Conservation (phyloP, 2,329 filamentous ascomycete species). For the Curvularia sp. region DNA sequence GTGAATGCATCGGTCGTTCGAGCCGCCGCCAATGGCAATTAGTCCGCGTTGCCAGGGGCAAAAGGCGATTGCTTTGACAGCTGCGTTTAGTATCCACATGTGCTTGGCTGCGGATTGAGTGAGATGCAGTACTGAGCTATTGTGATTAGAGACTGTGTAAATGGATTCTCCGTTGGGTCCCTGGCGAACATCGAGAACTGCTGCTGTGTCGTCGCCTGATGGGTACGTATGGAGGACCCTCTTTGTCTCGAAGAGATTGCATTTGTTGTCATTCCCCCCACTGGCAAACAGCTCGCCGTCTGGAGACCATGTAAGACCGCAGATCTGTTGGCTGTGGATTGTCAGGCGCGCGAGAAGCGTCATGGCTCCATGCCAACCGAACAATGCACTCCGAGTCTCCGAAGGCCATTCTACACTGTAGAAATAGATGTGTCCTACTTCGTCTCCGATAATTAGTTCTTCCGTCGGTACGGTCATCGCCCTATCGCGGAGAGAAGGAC, state of each 20-base stretch:
- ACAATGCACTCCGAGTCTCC: conserved; percentile 66
- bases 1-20: conserved; percentile 93
- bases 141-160: conserved; percentile 44
- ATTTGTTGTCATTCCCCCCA: conserved; percentile 91
- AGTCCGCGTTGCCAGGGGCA: conserved; percentile 91
- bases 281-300: conserved; percentile 81
- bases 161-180: conserved; percentile 42
- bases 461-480: conserved; percentile 70
- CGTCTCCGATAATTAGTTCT: conserved; percentile 86
- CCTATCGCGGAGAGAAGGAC: conserved; percentile 58
- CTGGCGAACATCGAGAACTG: conserved; percentile 33
- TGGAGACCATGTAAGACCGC: conserved; percentile 86
- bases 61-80: conserved; percentile 96
- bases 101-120: conserved; percentile 68
- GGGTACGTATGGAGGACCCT: conserved; percentile 57
- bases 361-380: conserved; percentile 79
- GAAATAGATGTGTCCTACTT: conserved; percentile 81
- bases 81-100: conserved; percentile 79
- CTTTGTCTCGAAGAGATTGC: conserved; percentile 77
- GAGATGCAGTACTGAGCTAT: conserved; percentile 54
- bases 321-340: conserved; percentile 88
- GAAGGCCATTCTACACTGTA: conserved; percentile 86
- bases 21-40: conserved; percentile 88
- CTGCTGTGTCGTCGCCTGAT: conserved; percentile 16
- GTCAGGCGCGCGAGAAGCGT: conserved; percentile 77